These are phyloP conservation scores for Colletotrichum sansevieriae DNA, from an alignment of 2,329 filamentous ascomycete genomes.

Conservation along the genomic window DNA sequence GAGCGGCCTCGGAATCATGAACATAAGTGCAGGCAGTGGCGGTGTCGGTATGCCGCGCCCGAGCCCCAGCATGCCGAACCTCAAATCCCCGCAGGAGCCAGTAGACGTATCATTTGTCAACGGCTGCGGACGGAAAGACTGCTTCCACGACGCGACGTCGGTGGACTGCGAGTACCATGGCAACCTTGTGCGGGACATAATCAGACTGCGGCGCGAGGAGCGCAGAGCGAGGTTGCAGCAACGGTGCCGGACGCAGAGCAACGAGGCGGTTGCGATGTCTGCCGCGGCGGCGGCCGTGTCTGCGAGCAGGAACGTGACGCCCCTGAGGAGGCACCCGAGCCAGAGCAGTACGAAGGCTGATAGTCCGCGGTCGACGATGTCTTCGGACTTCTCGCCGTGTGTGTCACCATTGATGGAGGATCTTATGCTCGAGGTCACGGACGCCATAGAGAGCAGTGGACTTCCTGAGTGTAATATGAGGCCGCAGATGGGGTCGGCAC, in stretches of 20 bases:
- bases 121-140: conserved; percentile 25
- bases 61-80: conserved; percentile 18
- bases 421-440: conserved; percentile 36
- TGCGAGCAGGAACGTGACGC: conserved; percentile 32
- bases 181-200: conserved; percentile 35
- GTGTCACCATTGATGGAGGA: conserved; percentile 39
- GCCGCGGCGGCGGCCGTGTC: conserved; percentile 4
- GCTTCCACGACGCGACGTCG: conserved; percentile 18
- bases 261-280: conserved; percentile 13
- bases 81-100: background rate
- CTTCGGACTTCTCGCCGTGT: conserved; percentile 32
- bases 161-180: conserved; percentile 31
- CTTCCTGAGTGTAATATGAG: background rate
- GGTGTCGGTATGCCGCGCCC: conserved; percentile 1
- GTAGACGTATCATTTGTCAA: conserved; percentile 10
- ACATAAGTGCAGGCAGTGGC: background rate
- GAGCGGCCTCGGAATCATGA: conserved; percentile 7
- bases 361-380: conserved; percentile 28
- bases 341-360: conserved; percentile 33
- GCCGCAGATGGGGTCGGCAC: conserved; percentile 11
- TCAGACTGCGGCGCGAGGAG: conserved; percentile 33
- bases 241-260: conserved; percentile 28
- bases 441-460: conserved; percentile 37
- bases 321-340: conserved; percentile 31
- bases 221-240: conserved; percentile 35